Percentiles rank a stretch among this genome's conserved stretches.
Evolutionary conservation across 805 yeast genomes (phyloP).

Genomic region (Debaryomyces maramus): DNA sequence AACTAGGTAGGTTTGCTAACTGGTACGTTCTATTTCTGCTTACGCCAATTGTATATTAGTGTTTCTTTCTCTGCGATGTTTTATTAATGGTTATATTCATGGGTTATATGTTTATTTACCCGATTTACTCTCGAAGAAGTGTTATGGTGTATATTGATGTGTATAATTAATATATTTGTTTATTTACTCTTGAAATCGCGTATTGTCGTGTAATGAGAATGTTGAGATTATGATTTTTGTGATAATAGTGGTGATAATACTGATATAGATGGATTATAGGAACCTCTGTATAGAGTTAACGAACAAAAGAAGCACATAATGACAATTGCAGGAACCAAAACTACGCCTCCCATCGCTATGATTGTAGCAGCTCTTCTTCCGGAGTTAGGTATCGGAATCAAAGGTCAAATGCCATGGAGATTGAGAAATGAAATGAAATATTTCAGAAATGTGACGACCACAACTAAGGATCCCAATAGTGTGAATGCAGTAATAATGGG

Average conservation of each 20-base stretch:
- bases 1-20: no score
- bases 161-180: conserved; percentile 2
- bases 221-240: conserved; percentile 6
- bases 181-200: background rate
- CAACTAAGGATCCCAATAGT: conserved; percentile 27
- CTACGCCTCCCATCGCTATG: conserved; percentile 36
- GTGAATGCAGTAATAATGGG: conserved; percentile 92
- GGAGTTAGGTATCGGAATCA: conserved; percentile 76
- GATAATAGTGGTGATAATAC: background rate
- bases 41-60: background rate
- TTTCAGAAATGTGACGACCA: conserved; percentile 71
- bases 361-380: conserved; percentile 89
- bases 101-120: background rate
- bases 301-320: background rate
- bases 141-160: conserved; percentile 5
- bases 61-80: background rate
- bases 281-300: no score
- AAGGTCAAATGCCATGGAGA: conserved; percentile 87
- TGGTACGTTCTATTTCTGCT: no score
- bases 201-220: conserved; percentile 4
- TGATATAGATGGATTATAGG: background rate
- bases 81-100: background rate
- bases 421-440: conserved; percentile 81
- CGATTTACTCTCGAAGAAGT: background rate
- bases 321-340: background rate